Conservation (phyloP, 2,329 filamentous ascomycete species). For the Endoconidiophora polonica region DNA sequence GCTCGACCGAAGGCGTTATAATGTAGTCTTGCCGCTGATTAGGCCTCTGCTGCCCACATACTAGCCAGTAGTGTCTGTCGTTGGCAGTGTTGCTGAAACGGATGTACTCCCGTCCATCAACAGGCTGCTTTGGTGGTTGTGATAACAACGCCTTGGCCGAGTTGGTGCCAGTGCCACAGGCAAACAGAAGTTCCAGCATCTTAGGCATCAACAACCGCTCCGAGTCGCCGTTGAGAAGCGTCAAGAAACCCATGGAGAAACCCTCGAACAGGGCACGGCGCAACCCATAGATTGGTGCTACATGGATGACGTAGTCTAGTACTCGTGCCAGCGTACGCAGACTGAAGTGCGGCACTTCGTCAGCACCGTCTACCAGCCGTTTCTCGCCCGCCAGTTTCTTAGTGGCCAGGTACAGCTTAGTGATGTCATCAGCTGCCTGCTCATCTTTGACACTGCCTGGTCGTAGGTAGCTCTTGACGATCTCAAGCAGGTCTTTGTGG, state of each 20-base stretch:
- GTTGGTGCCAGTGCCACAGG: conserved; percentile 41
- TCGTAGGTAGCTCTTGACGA: conserved; percentile 78
- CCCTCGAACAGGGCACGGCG: conserved; percentile 82
- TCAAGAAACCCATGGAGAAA: conserved; percentile 95
- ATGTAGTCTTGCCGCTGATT: conserved; percentile 81
- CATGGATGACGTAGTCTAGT: conserved; percentile 71
- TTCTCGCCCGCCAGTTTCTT: conserved; percentile 69
- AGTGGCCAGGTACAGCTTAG: conserved; percentile 73
- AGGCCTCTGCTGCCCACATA: conserved; percentile 47
- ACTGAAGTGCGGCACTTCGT: conserved; percentile 93
- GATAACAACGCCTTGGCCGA: conserved; percentile 51
- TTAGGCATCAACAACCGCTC: conserved; percentile 63
- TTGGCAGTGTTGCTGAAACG: conserved; percentile 51
- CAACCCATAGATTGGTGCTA: conserved; percentile 68
- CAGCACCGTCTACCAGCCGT: conserved; percentile 79
- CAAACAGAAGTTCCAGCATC: conserved; percentile 65
- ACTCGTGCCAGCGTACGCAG: conserved; percentile 84
- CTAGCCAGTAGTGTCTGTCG: conserved; percentile 74
- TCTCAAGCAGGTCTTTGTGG: conserved; percentile 66
- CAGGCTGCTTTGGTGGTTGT: conserved; percentile 60
- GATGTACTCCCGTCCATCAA: conserved; percentile 62
- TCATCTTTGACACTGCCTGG: conserved; percentile 54
- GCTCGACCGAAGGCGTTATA: conserved; percentile 85
- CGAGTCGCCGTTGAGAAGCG: conserved; percentile 67
- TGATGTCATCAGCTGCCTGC: conserved; percentile 62